A percentile compares a stretch with the other conserved stretches of the same genome.
These are phyloP conservation scores for Dianthus caryophyllus DNA, from an alignment of 148 eudicot species.

Conservation along the genomic window DNA sequence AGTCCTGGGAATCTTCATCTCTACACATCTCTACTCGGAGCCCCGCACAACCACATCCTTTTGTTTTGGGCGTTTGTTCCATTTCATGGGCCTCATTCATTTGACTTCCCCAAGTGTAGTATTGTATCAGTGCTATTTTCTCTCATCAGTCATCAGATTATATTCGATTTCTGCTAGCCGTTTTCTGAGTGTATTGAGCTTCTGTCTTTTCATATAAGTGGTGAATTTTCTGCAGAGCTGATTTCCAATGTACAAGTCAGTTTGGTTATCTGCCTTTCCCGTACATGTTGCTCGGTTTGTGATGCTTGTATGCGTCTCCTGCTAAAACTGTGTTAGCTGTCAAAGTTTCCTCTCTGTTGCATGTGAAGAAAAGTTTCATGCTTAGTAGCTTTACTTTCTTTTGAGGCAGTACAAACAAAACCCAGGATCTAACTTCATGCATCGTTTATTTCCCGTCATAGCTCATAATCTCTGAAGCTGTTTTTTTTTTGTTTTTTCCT, in stretches of 20 bases:
- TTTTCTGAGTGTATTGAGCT: no score
- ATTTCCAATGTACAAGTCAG: no score
- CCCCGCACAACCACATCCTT: not conserved
- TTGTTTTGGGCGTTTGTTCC: not conserved
- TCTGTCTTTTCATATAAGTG: no score
- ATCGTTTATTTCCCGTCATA: no score
- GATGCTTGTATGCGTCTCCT: no score
- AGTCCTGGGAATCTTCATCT: not conserved
- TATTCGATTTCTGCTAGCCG: not conserved
- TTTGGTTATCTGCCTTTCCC: not conserved
- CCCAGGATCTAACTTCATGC: no score
- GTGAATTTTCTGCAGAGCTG: no score
- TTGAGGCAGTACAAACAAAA: constrained; percentile 4
- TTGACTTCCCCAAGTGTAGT: not conserved
- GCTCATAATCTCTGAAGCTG: no score
- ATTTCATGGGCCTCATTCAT: not conserved
- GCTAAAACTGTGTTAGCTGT: not conserved
- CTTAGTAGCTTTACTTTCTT: no score
- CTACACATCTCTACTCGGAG: no score
- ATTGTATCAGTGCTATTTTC: not conserved
- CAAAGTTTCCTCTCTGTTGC: not conserved
- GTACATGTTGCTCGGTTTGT: no score
- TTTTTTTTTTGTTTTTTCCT: not conserved
- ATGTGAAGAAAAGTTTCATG: no score
- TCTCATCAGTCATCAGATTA: not conserved